Evolutionary conservation across 768 basidiomycete species (phyloP), one percentile per base, ranked within the genome.

Genomic region (Cystofilobasidium bisporidii): DNA sequence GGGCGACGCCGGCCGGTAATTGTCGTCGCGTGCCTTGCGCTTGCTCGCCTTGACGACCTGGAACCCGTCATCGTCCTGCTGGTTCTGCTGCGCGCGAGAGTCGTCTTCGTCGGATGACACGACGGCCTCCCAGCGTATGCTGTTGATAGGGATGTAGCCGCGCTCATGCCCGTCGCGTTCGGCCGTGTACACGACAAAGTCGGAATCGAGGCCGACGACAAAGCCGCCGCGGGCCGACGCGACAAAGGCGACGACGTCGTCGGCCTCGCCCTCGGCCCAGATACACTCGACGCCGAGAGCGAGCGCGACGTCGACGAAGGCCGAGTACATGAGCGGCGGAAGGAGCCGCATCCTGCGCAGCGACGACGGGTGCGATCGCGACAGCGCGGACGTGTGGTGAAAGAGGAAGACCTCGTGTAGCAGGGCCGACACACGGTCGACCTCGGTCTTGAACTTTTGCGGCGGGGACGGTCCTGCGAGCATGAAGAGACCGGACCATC

Each of bases 121-220:
- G 45, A 75, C 38, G 58, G 67, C 43, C 45, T 65, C 50, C 77
- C 77, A 78, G 61, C 64, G 66, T 45, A 78, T 64, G 72, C 73
- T 73, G 61, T 77, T 75, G 30, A 78, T 63, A 33, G 76, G 77
- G 36, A 74, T 71, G 65, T 76, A 78, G 11, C 77, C 77, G 55
- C 65, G 67, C 61, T 70, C 70, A 20, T 65, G 64, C 9, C 58
- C 53, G 18, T 61, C 58, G 28, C 1, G 15, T 2, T 4, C 53
- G 18, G 11, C 53, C 6, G 56, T 64, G 12, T 75, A 70, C 33
- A 77, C 73, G 22, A 73, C 70, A 66, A 75, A 78, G 63, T 78
- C 77, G 6, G 71, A 71, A 66, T 78, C 77, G 30, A 66, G 65
- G 9, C 76, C 75, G 18, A 76, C 47, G 26, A 78, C 71, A 43